A percentile compares a stretch with the other conserved stretches of the same genome.
These are phyloP conservation scores for Scheffersomyces segobiensis DNA, from an alignment of 1,139 yeast species.

Conservation along the genomic window DNA sequence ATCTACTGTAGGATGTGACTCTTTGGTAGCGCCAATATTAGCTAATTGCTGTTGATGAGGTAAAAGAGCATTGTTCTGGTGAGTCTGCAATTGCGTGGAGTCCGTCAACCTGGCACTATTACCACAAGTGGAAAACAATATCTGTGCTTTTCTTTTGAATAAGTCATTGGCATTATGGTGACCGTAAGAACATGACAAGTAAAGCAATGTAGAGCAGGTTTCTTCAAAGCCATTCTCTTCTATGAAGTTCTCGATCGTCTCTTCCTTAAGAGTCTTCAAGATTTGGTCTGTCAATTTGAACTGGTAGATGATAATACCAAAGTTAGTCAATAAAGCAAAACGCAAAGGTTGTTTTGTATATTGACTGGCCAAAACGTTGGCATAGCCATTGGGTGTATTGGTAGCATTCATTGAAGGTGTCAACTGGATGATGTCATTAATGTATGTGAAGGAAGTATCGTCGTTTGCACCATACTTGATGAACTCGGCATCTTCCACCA, in stretches of 20 bases:
- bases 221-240: conserved; percentile 61
- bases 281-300: conserved; percentile 80
- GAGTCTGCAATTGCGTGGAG: conserved; percentile 9
- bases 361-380: conserved; percentile 84
- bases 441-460: conserved; percentile 33
- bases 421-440: conserved; percentile 72
- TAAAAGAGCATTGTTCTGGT: conserved; percentile 2
- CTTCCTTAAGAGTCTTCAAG: conserved; percentile 67
- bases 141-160: conserved; percentile 49
- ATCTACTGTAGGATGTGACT: conserved; percentile 49
- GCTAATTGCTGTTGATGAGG: conserved; percentile 11
- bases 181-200: conserved; percentile 75
- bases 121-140: conserved; percentile 56
- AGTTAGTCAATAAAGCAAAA: conserved; percentile 79
- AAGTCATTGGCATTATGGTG: conserved; percentile 50
- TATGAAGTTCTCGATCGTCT: conserved; percentile 47
- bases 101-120: conserved; percentile 50
- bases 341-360: conserved; percentile 63
- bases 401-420: conserved; percentile 74
- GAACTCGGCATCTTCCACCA: conserved; percentile 82
- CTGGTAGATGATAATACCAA: conserved; percentile 74
- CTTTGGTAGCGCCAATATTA: conserved; percentile 8
- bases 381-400: conserved; percentile 71
- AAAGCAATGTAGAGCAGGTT: conserved; percentile 83
- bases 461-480: conserved; percentile 51